A percentile compares a stretch with the other conserved stretches of the same genome.
These are phyloP conservation scores for Phoma sp. DNA, from an alignment of 2,329 filamentous ascomycete genomes.

Conservation along the genomic window DNA sequence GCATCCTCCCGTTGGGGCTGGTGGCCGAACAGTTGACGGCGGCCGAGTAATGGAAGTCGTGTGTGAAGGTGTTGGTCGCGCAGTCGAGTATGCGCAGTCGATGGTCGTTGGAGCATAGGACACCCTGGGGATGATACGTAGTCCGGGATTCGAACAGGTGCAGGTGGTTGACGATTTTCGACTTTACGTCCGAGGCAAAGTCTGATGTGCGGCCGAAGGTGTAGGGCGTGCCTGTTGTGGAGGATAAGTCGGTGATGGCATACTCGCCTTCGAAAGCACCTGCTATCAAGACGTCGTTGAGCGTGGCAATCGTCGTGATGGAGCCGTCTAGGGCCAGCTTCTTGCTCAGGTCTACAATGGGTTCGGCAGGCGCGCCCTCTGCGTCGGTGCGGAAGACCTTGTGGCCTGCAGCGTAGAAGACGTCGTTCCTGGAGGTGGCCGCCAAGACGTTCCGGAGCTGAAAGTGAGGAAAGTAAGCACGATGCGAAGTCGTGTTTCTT, in stretches of 20 bases:
- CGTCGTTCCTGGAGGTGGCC: conserved; percentile 60
- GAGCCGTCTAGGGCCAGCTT: conserved; percentile 48
- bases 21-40: conserved; percentile 76
- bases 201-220: conserved; percentile 58
- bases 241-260: conserved; percentile 54
- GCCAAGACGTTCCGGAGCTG: conserved; percentile 66
- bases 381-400: conserved; percentile 59
- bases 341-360: conserved; percentile 58
- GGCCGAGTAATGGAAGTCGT: conserved; percentile 62
- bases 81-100: conserved; percentile 62
- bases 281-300: conserved; percentile 58
- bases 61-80: conserved; percentile 63
- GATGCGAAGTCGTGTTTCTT: conserved; percentile 57
- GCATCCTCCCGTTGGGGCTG: conserved; percentile 73
- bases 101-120: conserved; percentile 65
- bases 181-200: conserved; percentile 55
- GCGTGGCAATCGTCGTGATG: conserved; percentile 61
- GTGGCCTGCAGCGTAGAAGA: conserved; percentile 60
- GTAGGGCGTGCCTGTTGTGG: conserved; percentile 41
- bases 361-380: conserved; percentile 49
- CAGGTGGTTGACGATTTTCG: conserved; percentile 65
- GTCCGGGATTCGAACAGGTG: conserved; percentile 59
- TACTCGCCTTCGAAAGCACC: conserved; percentile 66
- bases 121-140: conserved; percentile 56
- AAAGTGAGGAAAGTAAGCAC: conserved; percentile 62